These are phyloP conservation scores for Paramecium bursaria DNA, from an alignment of 73 alveolate species.

Conservation along the genomic window DNA sequence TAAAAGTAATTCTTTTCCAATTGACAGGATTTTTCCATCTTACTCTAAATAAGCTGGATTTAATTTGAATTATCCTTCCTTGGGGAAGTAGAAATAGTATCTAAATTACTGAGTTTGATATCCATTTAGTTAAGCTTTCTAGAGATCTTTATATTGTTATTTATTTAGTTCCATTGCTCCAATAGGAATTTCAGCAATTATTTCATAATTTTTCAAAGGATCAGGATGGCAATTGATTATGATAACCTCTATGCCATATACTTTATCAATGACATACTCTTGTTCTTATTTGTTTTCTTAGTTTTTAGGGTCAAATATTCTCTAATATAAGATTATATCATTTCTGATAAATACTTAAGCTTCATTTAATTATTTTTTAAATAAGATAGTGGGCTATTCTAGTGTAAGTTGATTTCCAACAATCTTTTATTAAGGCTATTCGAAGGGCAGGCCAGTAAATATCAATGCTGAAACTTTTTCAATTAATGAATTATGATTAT, in stretches of 20 bases:
- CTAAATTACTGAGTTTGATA: constrained; percentile 76
- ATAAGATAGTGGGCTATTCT: constrained; percentile 70
- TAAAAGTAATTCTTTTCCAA: constrained; percentile 65
- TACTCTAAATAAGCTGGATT: constrained; percentile 82
- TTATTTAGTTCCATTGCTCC: constrained; percentile 84
- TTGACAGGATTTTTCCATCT: constrained; percentile 83
- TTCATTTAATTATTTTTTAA: constrained; percentile 83
- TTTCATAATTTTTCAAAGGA: constrained; percentile 69
- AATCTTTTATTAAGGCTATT: constrained; percentile 72
- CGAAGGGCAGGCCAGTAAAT: constrained; percentile 81
- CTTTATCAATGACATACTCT: constrained; percentile 79
- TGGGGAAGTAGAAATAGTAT: constrained; percentile 91
- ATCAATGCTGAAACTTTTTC: constrained; percentile 76
- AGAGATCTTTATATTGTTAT: constrained; percentile 73
- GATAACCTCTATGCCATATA: constrained; percentile 84
- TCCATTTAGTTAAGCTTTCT: constrained; percentile 68
- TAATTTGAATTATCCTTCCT: constrained; percentile 78
- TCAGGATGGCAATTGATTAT: constrained; percentile 85
- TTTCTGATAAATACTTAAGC: constrained; percentile 72
- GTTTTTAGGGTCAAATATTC: constrained; percentile 71
- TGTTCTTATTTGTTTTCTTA: constrained; percentile 72
- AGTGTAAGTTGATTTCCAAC: constrained; percentile 69
- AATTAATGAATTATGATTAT: constrained; percentile 63
- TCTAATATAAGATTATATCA: constrained; percentile 80
- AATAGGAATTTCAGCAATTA: constrained; percentile 92